Conservation (phyloP, 768 basidiomycete genomes). For the Rhodosporidiobolus odoratus region DNA sequence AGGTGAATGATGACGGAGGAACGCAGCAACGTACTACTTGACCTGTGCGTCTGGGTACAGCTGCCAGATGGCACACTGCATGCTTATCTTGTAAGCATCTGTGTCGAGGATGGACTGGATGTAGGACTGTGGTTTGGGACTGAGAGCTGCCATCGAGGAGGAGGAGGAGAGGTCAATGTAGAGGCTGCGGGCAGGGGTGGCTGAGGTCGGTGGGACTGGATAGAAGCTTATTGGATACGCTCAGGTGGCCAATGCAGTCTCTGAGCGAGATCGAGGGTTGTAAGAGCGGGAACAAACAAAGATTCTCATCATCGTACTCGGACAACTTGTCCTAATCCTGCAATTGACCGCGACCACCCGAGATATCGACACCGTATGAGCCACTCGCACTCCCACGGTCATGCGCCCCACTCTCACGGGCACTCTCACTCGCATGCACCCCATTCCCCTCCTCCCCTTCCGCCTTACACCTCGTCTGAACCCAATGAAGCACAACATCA, state of each 20-base stretch:
- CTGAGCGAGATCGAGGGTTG: too few species aligned
- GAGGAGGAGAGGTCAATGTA: not conserved
- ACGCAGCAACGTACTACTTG: conserved; percentile 51
- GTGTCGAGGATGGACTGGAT: conserved; percentile 72
- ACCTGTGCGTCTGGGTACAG: conserved; percentile 69
- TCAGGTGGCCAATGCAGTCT: too few species aligned
- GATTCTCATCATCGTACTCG: not conserved
- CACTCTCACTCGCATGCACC: conserved; percentile 3
- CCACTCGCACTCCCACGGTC: not conserved
- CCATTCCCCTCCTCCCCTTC: not conserved
- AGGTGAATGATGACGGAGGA: conserved; percentile 34
- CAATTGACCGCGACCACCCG: too few species aligned
- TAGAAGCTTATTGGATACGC: too few species aligned
- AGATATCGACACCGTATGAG: not conserved
- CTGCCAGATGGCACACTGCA: conserved; percentile 84
- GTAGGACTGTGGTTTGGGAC: conserved; percentile 16
- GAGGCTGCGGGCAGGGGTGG: not conserved
- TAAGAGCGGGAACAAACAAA: not conserved
- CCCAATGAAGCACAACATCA: conserved; percentile 13
- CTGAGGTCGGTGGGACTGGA: not conserved
- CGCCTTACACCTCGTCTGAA: not conserved
- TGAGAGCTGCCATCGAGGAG: not conserved
- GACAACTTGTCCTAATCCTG: not conserved
- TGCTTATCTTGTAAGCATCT: conserved; percentile 93
- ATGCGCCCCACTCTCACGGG: conserved; percentile 3